Evolutionary conservation across 2,329 filamentous ascomycete species (phyloP), one percentile per base, ranked within the genome.

Genomic region (Phialophora chinensis): DNA sequence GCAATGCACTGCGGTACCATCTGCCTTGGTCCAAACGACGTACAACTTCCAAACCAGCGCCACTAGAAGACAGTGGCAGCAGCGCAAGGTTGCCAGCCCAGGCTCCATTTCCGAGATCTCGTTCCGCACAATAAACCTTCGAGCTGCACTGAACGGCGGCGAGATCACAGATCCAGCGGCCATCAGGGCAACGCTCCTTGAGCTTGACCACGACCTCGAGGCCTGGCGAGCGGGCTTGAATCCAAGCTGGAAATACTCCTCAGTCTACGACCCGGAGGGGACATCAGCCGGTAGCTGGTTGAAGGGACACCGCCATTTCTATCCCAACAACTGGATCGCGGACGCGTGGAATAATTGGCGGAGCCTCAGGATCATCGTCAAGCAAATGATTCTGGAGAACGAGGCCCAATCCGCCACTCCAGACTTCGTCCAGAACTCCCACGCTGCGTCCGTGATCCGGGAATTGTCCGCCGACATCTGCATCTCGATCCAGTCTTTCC

Each of bases 261-360:
- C 44, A 8, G 31, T 60, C 25, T 6, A 27, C n/a, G 23, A 23
- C 6, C 42, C 50, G 31, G 42, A 38, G 20, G 50, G 8, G 8
- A 31, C 33, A 23, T 17, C 54, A 10, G 2, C 47, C 17, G 64
- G 60, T 7, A 20, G 20, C 14, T 23, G 11, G n/a, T 59, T 58
- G 31, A 29, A 49, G 20, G 55, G 60, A n/a, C 23, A 44, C 17
- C 47, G 20, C 6, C 65, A 66, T 25, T 29, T 59, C 10, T 66
- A 66, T n/a, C 20, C 44, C 27, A 66, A 47, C 33, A 60, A 59
- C 7, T 66, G 65, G 65, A 54, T 63, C 23, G 65, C 65, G 29
- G 65, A 66, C 29, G 65, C 60, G n/a, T 66, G 65, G 65, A 66
- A 66, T 42, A 63, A 60, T 31, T 66, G 65, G 65, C 60, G 65